phyloP scores from a whole-genome alignment of 768 basidiomycete genomes.

The Russula dissimulans region DNA sequence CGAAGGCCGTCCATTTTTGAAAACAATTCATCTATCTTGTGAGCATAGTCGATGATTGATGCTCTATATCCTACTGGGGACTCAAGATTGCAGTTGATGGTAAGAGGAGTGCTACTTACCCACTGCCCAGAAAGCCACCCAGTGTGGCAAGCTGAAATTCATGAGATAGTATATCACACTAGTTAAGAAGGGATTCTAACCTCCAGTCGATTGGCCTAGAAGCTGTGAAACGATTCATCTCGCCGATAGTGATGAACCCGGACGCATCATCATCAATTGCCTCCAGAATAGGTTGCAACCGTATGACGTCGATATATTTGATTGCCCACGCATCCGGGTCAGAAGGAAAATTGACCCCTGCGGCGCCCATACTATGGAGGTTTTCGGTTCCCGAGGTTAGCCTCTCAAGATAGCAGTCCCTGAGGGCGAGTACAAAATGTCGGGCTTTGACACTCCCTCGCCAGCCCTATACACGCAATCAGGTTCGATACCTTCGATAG shows the following conservation, averaged over 20 bases:
- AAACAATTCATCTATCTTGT: constrained; percentile 9
- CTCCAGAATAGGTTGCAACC: no score
- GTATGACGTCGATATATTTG: no score
- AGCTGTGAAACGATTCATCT: no score
- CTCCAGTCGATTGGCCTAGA: constrained; percentile 23
- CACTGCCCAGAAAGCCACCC: constrained; percentile 27
- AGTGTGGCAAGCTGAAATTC: constrained; percentile 22
- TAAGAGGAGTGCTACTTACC: not conserved
- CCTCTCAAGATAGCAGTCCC: constrained; percentile 26
- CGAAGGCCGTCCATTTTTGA: constrained; percentile 15
- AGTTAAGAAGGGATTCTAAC: not conserved
- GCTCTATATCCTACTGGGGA: not conserved
- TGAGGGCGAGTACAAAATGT: constrained; percentile 23
- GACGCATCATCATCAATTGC: no score
- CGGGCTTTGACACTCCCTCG: constrained; percentile 15
- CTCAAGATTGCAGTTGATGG: no score
- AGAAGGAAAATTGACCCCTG: not conserved
- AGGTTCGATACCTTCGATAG: not conserved
- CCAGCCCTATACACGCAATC: constrained; percentile 7
- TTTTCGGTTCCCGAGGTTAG: not conserved
- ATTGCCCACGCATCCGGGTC: constrained; percentile 19
- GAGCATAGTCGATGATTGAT: constrained; percentile 12
- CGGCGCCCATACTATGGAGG: not conserved
- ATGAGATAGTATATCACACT: not conserved
- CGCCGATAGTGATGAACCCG: no score